A percentile compares a stretch with the other conserved stretches of the same genome.
phyloP scores from a whole-genome alignment of 192 early-diverging fungal species.

The Coemansia sp. region DNA sequence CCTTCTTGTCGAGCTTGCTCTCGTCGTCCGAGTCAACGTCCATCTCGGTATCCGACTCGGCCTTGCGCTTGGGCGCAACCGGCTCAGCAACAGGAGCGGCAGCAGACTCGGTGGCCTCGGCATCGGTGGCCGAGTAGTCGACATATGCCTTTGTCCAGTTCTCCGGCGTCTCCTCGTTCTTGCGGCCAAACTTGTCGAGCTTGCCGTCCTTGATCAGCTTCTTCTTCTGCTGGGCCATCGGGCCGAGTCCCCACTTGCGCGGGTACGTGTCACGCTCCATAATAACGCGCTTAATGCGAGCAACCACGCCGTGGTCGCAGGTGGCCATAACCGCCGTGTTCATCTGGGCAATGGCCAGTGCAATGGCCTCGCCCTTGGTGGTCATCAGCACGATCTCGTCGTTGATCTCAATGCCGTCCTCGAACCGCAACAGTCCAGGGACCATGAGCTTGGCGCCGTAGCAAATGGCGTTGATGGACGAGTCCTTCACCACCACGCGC shows the following conservation, averaged over 20 bases:
- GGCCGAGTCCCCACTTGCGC: conserved; percentile 95
- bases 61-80: conserved; percentile 25
- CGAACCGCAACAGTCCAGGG: conserved; percentile 94
- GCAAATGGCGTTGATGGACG: conserved; percentile 97
- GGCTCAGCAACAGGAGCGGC: conserved; percentile 5
- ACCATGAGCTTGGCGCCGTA: conserved; percentile 99
- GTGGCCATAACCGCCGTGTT: conserved; percentile 96
- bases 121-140: conserved; percentile 56
- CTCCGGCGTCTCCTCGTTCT: conserved; percentile 80
- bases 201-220: conserved; percentile 97
- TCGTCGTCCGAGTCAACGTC: conserved; percentile 27
- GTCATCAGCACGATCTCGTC: conserved; percentile 99
- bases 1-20: conserved; percentile 41
- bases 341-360: conserved; percentile 96
- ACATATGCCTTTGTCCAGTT: conserved; percentile 81
- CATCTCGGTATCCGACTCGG: conserved; percentile 31
- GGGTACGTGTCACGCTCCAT: conserved; percentile 99
- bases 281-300: conserved; percentile 99
- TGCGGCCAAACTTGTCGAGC: conserved; percentile 95
- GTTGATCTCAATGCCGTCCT: conserved; percentile 91
- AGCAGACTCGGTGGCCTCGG: conserved; percentile 6
- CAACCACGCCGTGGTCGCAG: conserved; percentile 94
- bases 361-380: conserved; percentile 99
- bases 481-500: conserved; percentile 98
- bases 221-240: conserved; percentile 95